Percentiles rank a stretch among this genome's conserved stretches.
Conservation (phyloP, 2,329 filamentous ascomycete genomes). For the Teratosphaeria pseudoeucalypti region DNA sequence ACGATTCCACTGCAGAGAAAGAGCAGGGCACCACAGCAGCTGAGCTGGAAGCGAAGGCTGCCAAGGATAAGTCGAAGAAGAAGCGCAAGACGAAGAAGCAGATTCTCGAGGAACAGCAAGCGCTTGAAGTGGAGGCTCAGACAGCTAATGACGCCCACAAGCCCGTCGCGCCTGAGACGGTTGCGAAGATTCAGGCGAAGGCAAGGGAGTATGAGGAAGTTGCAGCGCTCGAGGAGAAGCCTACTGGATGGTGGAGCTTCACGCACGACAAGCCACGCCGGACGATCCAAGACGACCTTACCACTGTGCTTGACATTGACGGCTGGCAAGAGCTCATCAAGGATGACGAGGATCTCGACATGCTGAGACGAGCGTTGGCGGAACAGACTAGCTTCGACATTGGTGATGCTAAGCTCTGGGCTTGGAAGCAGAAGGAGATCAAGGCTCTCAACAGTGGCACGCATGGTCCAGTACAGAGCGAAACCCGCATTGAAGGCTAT, state of each 20-base stretch:
- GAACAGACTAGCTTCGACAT: constrained; percentile 39
- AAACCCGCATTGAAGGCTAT: constrained; percentile 51
- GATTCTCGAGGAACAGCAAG: constrained; percentile 56
- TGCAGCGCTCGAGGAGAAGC: constrained; percentile 33
- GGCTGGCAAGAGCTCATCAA: constrained; percentile 60
- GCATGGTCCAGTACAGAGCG: constrained; percentile 42
- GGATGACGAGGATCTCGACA: constrained; percentile 55
- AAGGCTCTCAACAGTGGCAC: constrained; percentile 56
- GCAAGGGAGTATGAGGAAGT: constrained; percentile 37
- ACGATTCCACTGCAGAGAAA: constrained; percentile 16
- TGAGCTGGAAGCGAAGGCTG: constrained; percentile 23
- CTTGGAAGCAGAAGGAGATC: constrained; percentile 62
- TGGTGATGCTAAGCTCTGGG: constrained; percentile 52
- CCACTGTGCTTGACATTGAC: constrained; percentile 56
- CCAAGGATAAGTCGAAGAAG: constrained; percentile 41
- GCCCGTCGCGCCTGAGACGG: constrained; percentile 23
- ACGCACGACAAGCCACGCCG: constrained; percentile 49
- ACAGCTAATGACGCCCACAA: constrained; percentile 18
- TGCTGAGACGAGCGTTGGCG: constrained; percentile 44
- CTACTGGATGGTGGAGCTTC: constrained; percentile 48
- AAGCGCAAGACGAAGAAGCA: constrained; percentile 71
- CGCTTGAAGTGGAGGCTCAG: constrained; percentile 37
- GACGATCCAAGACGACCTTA: constrained; percentile 56
- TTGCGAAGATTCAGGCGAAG: constrained; percentile 27
- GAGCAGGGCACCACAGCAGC: constrained; percentile 15